Percentiles rank a stretch among this genome's conserved stretches.
Evolutionary conservation across 768 basidiomycete species (phyloP).

Genomic region (Russula brevipes): DNA sequence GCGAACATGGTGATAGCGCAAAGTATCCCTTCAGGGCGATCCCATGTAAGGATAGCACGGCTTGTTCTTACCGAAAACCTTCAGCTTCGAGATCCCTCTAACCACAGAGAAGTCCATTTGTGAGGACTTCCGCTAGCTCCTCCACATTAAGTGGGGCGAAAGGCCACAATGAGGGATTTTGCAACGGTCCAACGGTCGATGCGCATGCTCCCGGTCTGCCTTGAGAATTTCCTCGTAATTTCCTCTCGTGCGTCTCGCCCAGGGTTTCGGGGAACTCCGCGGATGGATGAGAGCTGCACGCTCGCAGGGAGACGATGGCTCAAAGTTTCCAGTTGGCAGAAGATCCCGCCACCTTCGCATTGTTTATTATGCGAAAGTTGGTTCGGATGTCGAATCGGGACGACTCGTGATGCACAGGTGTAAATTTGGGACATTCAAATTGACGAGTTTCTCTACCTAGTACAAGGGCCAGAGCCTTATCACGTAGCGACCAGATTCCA

Average conservation of each 20-base stretch:
- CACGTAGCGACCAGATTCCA: neutral
- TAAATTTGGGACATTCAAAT: neutral
- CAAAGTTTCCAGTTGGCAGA: slow-evolving; percentile 1
- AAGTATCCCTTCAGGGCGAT: neutral
- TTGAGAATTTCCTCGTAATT: slow-evolving; percentile 1
- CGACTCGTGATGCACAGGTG: neutral
- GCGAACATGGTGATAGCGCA: neutral
- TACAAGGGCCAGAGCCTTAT: neutral
- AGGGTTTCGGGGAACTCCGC: neutral
- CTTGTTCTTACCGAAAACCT: neutral
- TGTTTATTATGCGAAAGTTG: too few species aligned
- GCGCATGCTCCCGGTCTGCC: neutral
- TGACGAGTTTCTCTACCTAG: neutral
- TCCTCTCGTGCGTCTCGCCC: neutral
- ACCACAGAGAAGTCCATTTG: neutral
- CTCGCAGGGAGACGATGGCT: neutral
- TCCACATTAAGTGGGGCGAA: neutral
- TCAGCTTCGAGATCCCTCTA: neutral
- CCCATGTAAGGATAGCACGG: neutral
- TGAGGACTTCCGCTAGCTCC: neutral
- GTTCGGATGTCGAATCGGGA: neutral
- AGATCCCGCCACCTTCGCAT: neutral
- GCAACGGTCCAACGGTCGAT: neutral
- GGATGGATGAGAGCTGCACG: neutral
- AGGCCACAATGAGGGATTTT: neutral